Evolutionary conservation across 192 early-diverging fungal genomes (phyloP).

Genomic region (Coemansia umbellata): DNA sequence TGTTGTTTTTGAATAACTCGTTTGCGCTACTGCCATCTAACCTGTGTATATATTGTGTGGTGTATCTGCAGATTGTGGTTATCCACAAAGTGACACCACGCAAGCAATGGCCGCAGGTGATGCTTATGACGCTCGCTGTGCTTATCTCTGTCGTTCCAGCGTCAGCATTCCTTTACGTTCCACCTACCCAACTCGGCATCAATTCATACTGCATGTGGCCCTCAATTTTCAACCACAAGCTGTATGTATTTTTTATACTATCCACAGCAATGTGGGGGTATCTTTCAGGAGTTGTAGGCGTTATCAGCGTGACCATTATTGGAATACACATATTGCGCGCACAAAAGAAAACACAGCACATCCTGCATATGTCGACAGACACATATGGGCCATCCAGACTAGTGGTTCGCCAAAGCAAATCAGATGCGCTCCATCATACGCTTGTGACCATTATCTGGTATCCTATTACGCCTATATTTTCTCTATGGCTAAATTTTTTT

Average conservation of each 20-base stretch:
- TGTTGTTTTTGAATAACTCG: constrained; percentile 19
- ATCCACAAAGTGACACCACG: constrained; percentile 28
- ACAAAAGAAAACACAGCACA: constrained; percentile 3
- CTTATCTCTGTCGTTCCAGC: constrained; percentile 12
- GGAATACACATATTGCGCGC: constrained; percentile 15
- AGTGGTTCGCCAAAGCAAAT: neutral
- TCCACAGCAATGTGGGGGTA: constrained; percentile 20
- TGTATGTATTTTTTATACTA: constrained; percentile 11
- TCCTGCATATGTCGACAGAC: neutral
- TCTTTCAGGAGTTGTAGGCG: constrained; percentile 24
- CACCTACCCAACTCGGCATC: neutral
- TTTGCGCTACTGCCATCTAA: constrained; percentile 15
- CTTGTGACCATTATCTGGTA: constrained; percentile 32
- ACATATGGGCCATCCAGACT: constrained; percentile 5
- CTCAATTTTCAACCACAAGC: neutral
- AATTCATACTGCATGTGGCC: constrained; percentile 7
- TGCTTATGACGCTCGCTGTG: constrained; percentile 7
- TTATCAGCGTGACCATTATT: constrained; percentile 11
- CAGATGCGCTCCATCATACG: constrained; percentile 19
- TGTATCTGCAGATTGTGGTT: constrained; percentile 37
- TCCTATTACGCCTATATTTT: constrained; percentile 32
- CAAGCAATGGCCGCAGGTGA: constrained; percentile 21
- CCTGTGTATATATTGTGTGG: constrained; percentile 22
- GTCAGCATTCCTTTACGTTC: constrained; percentile 8
- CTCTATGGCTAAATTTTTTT: constrained; percentile 35